These are phyloP conservation scores for Pythium rishiriense DNA, from an alignment of 352 stramenopile genomes.

Conservation along the genomic window DNA sequence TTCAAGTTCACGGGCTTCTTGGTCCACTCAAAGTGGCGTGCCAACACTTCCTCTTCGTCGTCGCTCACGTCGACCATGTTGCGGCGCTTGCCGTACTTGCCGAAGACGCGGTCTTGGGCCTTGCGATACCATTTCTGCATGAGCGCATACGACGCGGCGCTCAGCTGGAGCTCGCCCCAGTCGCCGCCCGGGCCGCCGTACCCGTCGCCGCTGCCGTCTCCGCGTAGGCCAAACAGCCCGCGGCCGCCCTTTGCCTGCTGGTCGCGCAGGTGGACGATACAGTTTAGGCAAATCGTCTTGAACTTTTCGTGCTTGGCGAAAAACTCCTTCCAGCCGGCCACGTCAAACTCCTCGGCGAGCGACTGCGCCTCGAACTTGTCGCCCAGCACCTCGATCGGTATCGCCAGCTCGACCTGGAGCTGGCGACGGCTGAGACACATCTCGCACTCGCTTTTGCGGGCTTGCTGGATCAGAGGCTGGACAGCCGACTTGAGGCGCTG, in stretches of 20 bases:
- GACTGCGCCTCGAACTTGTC: conserved; percentile 91
- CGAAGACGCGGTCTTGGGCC: conserved; percentile 89
- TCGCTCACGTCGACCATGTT: conserved; percentile 80
- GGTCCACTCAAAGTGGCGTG: conserved; percentile 75
- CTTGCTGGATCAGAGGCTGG: conserved; percentile 90
- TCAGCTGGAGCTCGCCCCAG: conserved; percentile 73
- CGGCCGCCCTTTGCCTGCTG: conserved; percentile 29
- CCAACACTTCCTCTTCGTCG: conserved; percentile 80
- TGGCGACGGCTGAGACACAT: conserved; percentile 93
- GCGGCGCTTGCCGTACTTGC: conserved; percentile 58
- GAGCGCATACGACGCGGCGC: conserved; percentile 84
- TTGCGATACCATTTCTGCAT: conserved; percentile 92
- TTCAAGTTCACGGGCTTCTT: conserved; percentile 70
- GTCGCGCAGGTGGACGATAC: conserved; percentile 80
- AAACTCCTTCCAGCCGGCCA: conserved; percentile 95
- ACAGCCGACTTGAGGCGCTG: conserved; percentile 87
- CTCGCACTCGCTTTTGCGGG: conserved; percentile 92
- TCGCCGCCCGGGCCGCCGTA: conserved; percentile 37
- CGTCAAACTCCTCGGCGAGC: conserved; percentile 90
- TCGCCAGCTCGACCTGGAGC: conserved; percentile 94
- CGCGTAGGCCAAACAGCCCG: conserved; percentile 26
- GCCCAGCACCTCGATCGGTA: conserved; percentile 91
- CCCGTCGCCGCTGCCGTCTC: conserved; percentile 6
- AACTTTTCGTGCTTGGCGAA: conserved; percentile 93
- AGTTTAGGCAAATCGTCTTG: conserved; percentile 94